Conservation (phyloP, 176 grass and related monocot genomes). For the Ensete glaucum region DNA sequence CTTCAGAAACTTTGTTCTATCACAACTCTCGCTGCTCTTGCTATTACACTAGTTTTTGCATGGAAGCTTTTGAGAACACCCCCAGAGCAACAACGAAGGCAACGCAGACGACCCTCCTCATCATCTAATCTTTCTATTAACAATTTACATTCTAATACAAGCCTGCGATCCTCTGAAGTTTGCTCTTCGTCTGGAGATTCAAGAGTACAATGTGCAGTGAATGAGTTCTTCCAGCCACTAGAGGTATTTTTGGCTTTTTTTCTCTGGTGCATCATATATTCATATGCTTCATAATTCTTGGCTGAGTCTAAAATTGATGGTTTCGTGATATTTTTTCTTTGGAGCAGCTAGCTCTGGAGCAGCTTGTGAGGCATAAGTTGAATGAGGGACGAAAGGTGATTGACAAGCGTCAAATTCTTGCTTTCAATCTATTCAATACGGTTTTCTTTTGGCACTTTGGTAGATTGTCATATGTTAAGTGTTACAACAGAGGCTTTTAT, state of each 20-base stretch:
- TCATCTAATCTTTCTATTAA: slow-evolving; percentile 48
- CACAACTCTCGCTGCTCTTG: slow-evolving; percentile 79
- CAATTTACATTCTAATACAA: slow-evolving; percentile 43
- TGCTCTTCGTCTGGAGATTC: slow-evolving; percentile 76
- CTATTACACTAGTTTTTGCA: slow-evolving; percentile 65
- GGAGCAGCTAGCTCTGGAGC: slow-evolving; percentile 74
- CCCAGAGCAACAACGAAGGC: slow-evolving; percentile 64
- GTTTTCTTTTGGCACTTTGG: background rate
- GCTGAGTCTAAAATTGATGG: background rate
- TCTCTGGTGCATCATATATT: background rate
- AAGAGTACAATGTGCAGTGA: slow-evolving; percentile 73
- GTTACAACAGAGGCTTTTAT: background rate
- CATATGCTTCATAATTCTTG: background rate
- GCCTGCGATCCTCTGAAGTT: slow-evolving; percentile 36
- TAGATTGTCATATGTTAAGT: background rate
- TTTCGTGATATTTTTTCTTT: slow-evolving; percentile 40
- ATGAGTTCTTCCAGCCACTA: slow-evolving; percentile 87
- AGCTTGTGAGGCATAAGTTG: slow-evolving; percentile 96
- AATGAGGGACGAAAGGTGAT: slow-evolving; percentile 85
- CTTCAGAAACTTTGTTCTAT: slow-evolving; percentile 78
- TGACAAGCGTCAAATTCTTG: background rate
- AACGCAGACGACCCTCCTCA: slow-evolving; percentile 37
- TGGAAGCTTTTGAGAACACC: slow-evolving; percentile 87
- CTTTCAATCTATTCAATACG: background rate
- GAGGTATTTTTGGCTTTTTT: slow-evolving; percentile 49